A percentile compares a stretch with the other conserved stretches of the same genome.
phyloP scores from a whole-genome alignment of 768 basidiomycete species.

The Lactifluus volemus region DNA sequence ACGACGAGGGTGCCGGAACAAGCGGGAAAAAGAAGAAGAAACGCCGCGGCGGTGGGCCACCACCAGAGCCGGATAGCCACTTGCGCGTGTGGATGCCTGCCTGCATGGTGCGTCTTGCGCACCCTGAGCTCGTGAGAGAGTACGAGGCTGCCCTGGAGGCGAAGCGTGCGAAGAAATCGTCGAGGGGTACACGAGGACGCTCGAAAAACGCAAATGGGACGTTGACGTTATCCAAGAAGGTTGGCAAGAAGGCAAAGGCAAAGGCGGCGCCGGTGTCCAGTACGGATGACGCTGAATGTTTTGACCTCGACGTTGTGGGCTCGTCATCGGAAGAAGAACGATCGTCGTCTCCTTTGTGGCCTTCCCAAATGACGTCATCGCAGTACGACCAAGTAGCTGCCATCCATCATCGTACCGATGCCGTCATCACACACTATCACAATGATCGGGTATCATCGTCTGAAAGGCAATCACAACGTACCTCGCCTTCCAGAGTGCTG shows the following conservation, averaged over 20 bases:
- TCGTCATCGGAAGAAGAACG: not conserved
- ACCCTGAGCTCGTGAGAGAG: constrained; percentile 52
- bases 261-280: not conserved
- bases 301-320: constrained; percentile 7
- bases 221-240: not conserved
- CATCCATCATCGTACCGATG: not conserved
- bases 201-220: not conserved
- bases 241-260: not conserved
- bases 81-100: constrained; percentile 79
- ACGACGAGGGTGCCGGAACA: constrained; percentile 41
- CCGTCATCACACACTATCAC: not conserved
- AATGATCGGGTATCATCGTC: not conserved
- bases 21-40: constrained; percentile 29
- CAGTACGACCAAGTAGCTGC: not conserved
- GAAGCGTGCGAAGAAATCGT: constrained; percentile 7
- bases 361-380: not conserved
- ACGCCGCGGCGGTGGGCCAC: constrained; percentile 30
- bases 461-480: not conserved
- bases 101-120: constrained; percentile 60
- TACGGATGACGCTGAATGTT: not conserved
- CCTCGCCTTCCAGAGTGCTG: constrained; percentile 8
- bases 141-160: constrained; percentile 43
- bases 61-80: constrained; percentile 46
- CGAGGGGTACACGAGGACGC: not conserved
- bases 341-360: not conserved